These are phyloP conservation scores for Parathielavia hyrcaniae DNA, from an alignment of 495 filamentous ascomycete genomes.

Conservation along the genomic window DNA sequence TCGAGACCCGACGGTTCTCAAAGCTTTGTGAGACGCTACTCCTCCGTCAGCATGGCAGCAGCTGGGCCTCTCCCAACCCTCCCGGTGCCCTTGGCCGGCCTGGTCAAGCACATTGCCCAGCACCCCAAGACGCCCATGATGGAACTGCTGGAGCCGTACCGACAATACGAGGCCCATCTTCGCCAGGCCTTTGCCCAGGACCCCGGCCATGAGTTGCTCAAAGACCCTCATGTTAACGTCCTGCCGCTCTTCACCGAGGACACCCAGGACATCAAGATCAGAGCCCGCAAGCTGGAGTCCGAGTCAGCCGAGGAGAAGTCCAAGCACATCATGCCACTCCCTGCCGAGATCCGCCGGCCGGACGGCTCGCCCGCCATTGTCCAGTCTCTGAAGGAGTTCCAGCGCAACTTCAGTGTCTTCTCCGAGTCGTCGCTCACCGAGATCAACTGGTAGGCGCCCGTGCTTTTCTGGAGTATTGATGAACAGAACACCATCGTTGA, in stretches of 20 bases:
- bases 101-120: slow-evolving; percentile 43
- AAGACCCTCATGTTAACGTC: slow-evolving; percentile 58
- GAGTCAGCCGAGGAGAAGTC: slow-evolving; percentile 56
- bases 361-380: slow-evolving; percentile 62
- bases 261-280: slow-evolving; percentile 51
- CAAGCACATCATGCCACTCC: slow-evolving; percentile 65
- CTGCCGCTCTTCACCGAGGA: slow-evolving; percentile 60
- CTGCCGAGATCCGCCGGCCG: slow-evolving; percentile 50
- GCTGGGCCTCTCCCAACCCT: slow-evolving; percentile 37
- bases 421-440: slow-evolving; percentile 59
- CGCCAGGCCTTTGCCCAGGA: slow-evolving; percentile 69
- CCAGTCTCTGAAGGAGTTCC: slow-evolving; percentile 57
- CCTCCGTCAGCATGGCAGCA: slow-evolving; percentile 31
- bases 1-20: not conserved
- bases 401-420: slow-evolving; percentile 70
- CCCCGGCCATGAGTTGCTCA: slow-evolving; percentile 50
- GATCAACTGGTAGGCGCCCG: slow-evolving; percentile 54
- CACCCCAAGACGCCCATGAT: slow-evolving; percentile 49
- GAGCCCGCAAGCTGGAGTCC: slow-evolving; percentile 54
- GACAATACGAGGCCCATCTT: slow-evolving; percentile 58
- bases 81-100: slow-evolving; percentile 37
- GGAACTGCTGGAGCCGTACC: slow-evolving; percentile 61
- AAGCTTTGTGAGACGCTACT: not conserved
- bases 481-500: not conserved
- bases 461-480: not conserved